Evolutionary conservation across 495 filamentous ascomycete species (phyloP), one percentile per base, ranked within the genome.

Genomic region (Aspergillus olivimuriae): DNA sequence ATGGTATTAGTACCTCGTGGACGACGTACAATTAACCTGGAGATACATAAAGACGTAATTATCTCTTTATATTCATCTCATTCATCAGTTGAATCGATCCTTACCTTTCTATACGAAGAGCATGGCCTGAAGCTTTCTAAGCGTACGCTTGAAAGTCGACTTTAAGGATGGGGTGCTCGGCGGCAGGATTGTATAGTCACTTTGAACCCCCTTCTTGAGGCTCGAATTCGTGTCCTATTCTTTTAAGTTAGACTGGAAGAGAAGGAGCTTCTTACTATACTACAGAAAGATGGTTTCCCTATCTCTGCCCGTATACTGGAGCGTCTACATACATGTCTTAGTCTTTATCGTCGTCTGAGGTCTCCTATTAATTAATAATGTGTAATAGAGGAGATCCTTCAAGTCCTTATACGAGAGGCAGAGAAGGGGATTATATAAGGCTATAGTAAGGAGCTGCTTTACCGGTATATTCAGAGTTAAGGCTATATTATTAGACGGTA

Each of bases 391-490:
- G 5, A 28, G 11, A 28, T 28, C 24, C 24, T 28, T 5, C 24
- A 28, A 11, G 5, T 28, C 11, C 24, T 28, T 28, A 28, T 28
- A 28, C 11, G 11, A 28, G 24, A 28, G 24, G 11, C 24, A 28
- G 24, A 28, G 24, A 28, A 28, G 24, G 11, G 24, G 11, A 11
- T 28, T 28, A 50, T 52, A 40, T 40, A 53, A 26, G 51, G 47
- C 1, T 53, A 53, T 22, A 47, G 47, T 12, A 34, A 42, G 26
- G 41, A 42, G 35, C 14, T 52, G 9, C 33, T 53, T 21, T 40
- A 53, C 34, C 44, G 39, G 3, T 36, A 53, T 36, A 46, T 52
- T 32, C 43, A 38, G 15, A 45, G 41, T 24, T 24, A 53, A 22
- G 46, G 41, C 11, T 45, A 39, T 30, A 11, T 38, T 40, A 14